Base-by-base conservation (phyloP, 2,329 filamentous ascomycete genomes). In the Colletotrichum destructivum region DNA sequence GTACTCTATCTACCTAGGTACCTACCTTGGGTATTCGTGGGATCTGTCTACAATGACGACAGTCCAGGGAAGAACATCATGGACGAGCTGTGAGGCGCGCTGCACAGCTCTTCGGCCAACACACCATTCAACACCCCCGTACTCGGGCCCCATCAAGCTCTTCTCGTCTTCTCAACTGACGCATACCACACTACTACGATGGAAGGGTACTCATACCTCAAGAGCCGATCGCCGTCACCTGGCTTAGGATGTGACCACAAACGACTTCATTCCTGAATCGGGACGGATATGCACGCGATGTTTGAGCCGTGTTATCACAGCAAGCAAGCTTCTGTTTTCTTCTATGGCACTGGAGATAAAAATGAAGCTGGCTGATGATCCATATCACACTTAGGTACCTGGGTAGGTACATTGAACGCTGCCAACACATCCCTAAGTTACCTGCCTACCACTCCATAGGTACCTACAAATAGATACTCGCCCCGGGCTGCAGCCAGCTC, bases 21-120 rank as follows among this genome's bases (percentile, higher is more conserved):
- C 9, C n/a, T 40, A 40, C 16, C 35, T 40, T 31, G 4, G 35
- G 13, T 23, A 5, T 11, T 35, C 23, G 11, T 23, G 26, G 15
- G 46, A 35, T 44, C 55, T 70, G 55, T 38, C 46, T 40, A 47
- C n/a, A 21, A 70, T 70, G 67, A 70, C 55, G 62, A 47, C 54
- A 66, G 16, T n/a, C 42, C 35, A 11, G 5, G 15, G 12, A 26
- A 21, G 8, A 38, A 49, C 44, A 49, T 1, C 16, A 47, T 38
- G 12, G 15, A 16, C 5, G 5, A 35, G 26, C n/a, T n/a, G 16
- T 3, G 26, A 31, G 26, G 5, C 26, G 31, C 31, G 8, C 8
- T 35, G 31, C 1, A 35, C 31, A 35, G 31, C 31, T 35, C 31
- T 2, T 35, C 31, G 31, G 31, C 31, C 31, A 9, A 35, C 31